phyloP scores from a whole-genome alignment of 208 protist genomes.

The Trypanosoma vivax region DNA sequence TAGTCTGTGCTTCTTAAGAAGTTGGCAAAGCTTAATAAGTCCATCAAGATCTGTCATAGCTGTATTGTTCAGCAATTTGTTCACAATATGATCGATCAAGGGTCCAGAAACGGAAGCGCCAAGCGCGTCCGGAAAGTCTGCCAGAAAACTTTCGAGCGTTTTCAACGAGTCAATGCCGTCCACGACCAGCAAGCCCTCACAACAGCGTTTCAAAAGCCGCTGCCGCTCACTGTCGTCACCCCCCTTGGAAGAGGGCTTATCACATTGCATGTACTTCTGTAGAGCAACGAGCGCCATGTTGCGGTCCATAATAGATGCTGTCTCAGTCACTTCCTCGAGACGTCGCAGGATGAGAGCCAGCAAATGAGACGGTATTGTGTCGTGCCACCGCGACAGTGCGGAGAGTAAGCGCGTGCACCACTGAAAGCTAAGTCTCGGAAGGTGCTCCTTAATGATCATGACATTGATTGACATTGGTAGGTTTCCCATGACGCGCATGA shows the following conservation, averaged over 20 bases:
- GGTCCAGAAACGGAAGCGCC: conserved; percentile 29
- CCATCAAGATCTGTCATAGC: conserved; percentile 23
- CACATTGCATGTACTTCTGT: conserved; percentile 40
- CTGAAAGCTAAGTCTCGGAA: conserved; percentile 44
- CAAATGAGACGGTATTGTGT: conserved; percentile 36
- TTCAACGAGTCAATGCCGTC: conserved; percentile 45
- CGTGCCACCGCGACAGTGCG: conserved; percentile 35
- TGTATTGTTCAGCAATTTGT: conserved; percentile 34
- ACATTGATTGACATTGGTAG: conserved; percentile 60
- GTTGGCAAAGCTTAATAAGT: conserved; percentile 30
- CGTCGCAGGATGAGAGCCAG: conserved; percentile 33
- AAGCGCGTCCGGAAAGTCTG: conserved; percentile 40
- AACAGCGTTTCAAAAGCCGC: conserved; percentile 33
- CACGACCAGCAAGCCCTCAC: conserved; percentile 53
- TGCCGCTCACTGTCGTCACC: conserved; percentile 12
- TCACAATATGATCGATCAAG: conserved; percentile 38
- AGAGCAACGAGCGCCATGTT: conserved; percentile 67
- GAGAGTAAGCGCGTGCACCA: conserved; percentile 67
- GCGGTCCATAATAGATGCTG: conserved; percentile 37
- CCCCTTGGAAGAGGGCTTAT: background rate
- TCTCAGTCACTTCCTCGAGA: conserved; percentile 25
- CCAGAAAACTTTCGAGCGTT: conserved; percentile 45
- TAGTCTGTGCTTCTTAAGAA: conserved; percentile 28
- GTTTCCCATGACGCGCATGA: conserved; percentile 33
- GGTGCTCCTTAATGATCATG: conserved; percentile 40